Conservation (phyloP, 768 basidiomycete species). For the Kwoniella heveanensis region DNA sequence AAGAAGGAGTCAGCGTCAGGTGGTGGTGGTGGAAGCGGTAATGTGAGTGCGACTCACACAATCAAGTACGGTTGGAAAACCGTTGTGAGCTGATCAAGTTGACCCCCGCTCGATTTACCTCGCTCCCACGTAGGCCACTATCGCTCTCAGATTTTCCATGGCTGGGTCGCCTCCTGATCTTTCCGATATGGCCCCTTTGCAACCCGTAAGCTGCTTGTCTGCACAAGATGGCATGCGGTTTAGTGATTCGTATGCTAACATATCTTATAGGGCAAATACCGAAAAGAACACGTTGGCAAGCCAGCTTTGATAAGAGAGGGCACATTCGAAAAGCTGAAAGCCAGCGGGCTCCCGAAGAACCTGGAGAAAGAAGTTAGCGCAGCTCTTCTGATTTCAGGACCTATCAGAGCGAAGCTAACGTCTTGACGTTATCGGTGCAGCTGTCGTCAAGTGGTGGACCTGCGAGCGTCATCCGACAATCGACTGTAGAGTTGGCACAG, state of each 20-base stretch:
- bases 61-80: too few relatives aligned
- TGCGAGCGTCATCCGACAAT: constrained; percentile 70
- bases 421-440: constrained; percentile 55
- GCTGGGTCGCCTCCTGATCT: constrained; percentile 26
- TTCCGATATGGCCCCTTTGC: constrained; percentile 17
- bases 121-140: constrained; percentile 4
- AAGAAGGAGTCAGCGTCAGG: constrained; percentile 20
- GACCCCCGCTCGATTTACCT: too few relatives aligned
- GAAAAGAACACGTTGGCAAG: constrained; percentile 35
- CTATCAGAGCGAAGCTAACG: constrained; percentile 66
- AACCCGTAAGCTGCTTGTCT: constrained; percentile 25
- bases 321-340: constrained; percentile 57
- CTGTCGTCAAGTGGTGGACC: constrained; percentile 63
- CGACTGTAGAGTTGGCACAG: constrained; percentile 65
- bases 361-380: constrained; percentile 71
- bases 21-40: constrained; percentile 22
- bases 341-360: constrained; percentile 73
- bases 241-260: background rate
- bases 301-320: constrained; percentile 33
- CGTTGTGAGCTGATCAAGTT: too few relatives aligned
- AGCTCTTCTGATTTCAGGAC: too few relatives aligned
- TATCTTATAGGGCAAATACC: constrained; percentile 10
- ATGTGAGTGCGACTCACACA: background rate
- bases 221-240: background rate
- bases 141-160: constrained; percentile 19